Evolutionary conservation across 208 protist species (phyloP).

Genomic region (Trypanosomatidae sp.): DNA sequence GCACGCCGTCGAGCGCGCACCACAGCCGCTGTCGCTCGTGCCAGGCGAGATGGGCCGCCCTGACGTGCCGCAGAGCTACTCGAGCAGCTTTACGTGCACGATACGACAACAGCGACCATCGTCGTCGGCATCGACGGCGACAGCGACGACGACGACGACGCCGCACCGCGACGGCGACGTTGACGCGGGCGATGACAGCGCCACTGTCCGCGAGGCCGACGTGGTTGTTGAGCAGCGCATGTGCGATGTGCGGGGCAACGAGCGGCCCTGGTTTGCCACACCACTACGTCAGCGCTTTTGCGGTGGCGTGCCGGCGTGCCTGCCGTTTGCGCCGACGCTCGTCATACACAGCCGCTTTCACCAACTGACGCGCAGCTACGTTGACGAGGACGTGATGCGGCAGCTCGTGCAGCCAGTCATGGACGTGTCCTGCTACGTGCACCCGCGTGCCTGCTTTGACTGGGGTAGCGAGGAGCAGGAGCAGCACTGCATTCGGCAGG

Average conservation of each 20-base stretch:
- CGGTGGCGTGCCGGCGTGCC: slow-evolving; percentile 35
- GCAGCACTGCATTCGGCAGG: slow-evolving; percentile 41
- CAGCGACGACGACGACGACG: background rate
- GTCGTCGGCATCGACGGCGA: background rate
- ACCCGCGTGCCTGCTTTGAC: slow-evolving; percentile 78
- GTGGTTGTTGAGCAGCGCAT: slow-evolving; percentile 54
- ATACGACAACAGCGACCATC: background rate
- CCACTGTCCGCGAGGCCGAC: background rate
- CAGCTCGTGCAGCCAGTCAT: slow-evolving; percentile 77
- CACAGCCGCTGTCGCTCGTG: slow-evolving; percentile 48
- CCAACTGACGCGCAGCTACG: slow-evolving; percentile 14
- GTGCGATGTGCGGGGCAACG: slow-evolving; percentile 20
- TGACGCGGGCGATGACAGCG: background rate
- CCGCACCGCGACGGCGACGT: too few relatives aligned
- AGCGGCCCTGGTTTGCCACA: slow-evolving; percentile 67
- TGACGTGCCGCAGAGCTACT: slow-evolving; percentile 40
- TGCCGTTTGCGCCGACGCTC: slow-evolving; percentile 74
- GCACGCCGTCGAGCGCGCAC: slow-evolving; percentile 50
- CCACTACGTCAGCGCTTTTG: slow-evolving; percentile 44
- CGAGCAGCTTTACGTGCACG: slow-evolving; percentile 46
- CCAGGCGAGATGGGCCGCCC: slow-evolving; percentile 61
- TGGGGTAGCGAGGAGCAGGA: slow-evolving; percentile 56
- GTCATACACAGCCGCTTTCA: slow-evolving; percentile 51
- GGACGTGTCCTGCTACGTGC: slow-evolving; percentile 60
- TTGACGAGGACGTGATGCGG: slow-evolving; percentile 15